Base-by-base conservation (phyloP, 1,139 yeast species). In the Blastobotrys indianensis region DNA sequence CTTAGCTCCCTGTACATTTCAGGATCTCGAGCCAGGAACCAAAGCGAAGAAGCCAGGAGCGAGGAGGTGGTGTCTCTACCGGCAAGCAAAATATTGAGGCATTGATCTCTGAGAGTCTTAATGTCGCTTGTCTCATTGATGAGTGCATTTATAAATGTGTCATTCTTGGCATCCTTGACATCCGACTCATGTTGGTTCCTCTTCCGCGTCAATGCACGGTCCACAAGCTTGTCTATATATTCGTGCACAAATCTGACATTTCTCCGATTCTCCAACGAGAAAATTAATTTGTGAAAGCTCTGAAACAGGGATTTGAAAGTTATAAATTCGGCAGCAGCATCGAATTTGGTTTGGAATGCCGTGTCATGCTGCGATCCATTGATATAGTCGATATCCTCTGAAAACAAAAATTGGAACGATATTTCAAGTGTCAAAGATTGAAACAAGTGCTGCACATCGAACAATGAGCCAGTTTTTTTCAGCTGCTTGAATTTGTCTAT, bases 401-500 rank as follows among this genome's bases (percentile, higher is more conserved):
- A 80, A 60, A 76, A 76, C 54, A 76, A 66, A 54, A 76, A 76
- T 59, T 76, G 79, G 20, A 79, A 71, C 4, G 81, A 74, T 15
- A 77, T 68, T 56, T 76, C 81, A 48, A 76, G 68, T 5, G 81
- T 76, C 39, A 76, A 63, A 50, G 63, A 63, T 61, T 70, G 76
- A 56, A 74, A 74, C 42, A 72, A 63, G 25, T 65, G 69, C 56
- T 75, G 80, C 32, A 75, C 58, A 51, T 77, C 79, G 52, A 74
- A 17, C 2, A 34, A n/a, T 25, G 17, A 6, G 25, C 25, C 37
- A 3, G 11, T 4, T 25, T 34, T 34, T 2, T 13, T 34, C 8
- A 25, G 17, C 5, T 23, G n/a, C 25, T 34, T 25, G 25, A 34
- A 16, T 2, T 17, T 17, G 20, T 17, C 37, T 12, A 34, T 9